Percentiles rank a stretch among this genome's conserved stretches.
phyloP scores from a whole-genome alignment of 2,329 filamentous ascomycete genomes.

The Mycocentrospora acerina region DNA sequence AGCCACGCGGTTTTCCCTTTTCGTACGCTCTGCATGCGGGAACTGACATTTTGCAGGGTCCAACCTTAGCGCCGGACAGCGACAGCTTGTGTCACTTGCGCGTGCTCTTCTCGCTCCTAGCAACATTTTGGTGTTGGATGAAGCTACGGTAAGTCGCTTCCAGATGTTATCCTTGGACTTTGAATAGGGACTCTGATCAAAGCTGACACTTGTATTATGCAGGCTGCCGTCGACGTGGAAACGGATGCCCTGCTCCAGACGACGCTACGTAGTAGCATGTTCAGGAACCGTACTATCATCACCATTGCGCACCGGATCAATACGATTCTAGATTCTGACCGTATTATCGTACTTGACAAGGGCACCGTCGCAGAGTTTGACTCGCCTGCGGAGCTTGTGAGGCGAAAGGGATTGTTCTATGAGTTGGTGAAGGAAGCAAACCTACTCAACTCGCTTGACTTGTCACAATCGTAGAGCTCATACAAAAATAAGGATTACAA shows the following conservation, averaged over 20 bases:
- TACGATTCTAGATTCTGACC: constrained; percentile 86
- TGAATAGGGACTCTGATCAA: neutral
- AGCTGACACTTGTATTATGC: constrained; percentile 7
- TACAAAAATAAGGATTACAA: too few relatives aligned
- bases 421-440: constrained; percentile 90
- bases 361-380: constrained; percentile 93
- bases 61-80: constrained; percentile 92
- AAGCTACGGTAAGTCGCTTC: constrained; percentile 75
- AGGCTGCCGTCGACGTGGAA: constrained; percentile 70
- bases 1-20: constrained; percentile 43
- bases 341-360: constrained; percentile 90
- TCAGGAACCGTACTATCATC: constrained; percentile 92
- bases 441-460: constrained; percentile 51
- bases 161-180: too few relatives aligned
- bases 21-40: neutral
- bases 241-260: constrained; percentile 66
- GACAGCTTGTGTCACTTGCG: constrained; percentile 89
- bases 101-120: constrained; percentile 91
- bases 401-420: constrained; percentile 78
- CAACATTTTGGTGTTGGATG: constrained; percentile 95
- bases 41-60: constrained; percentile 61
- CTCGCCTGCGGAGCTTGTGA: constrained; percentile 75
- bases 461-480: neutral
- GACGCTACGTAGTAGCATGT: constrained; percentile 65
- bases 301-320: constrained; percentile 98